Evolutionary conservation across 2,329 filamentous ascomycete species (phyloP).

Genomic region (Epichloe hybrida): DNA sequence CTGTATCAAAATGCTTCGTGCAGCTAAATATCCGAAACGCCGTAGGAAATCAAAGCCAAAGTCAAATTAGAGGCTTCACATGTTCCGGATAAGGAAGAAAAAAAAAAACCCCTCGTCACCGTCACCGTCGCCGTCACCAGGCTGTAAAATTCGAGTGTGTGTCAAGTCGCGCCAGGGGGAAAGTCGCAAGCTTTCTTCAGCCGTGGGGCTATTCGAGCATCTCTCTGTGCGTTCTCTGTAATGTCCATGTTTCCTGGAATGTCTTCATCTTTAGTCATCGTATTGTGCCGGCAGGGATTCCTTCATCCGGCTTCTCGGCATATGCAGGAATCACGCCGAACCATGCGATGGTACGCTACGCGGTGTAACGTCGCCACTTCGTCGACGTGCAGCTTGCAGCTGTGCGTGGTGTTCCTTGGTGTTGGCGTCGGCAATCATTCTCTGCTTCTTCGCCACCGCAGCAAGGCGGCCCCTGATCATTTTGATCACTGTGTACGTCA

Average conservation of each 20-base stretch:
- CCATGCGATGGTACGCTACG: slow-evolving; percentile 38
- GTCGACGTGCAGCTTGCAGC: slow-evolving; percentile 29
- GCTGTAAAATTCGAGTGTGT: neutral
- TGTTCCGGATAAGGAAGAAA: neutral
- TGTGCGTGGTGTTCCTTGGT: slow-evolving; percentile 31
- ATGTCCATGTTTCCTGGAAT: neutral
- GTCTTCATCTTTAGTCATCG: neutral
- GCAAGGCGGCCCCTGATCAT: slow-evolving; percentile 46
- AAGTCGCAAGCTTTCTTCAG: neutral
- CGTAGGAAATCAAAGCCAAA: neutral
- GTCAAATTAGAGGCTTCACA: neutral
- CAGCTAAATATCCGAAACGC: neutral
- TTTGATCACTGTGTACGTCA: slow-evolving; percentile 35
- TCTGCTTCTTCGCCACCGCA: slow-evolving; percentile 46
- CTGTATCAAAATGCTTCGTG: neutral
- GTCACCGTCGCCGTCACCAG: too few species aligned
- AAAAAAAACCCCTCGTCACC: neutral
- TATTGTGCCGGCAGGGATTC: neutral
- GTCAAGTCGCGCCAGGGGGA: neutral
- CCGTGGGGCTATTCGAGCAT: slow-evolving; percentile 3
- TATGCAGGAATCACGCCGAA: slow-evolving; percentile 18
- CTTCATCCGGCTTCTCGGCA: neutral
- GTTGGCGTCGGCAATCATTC: slow-evolving; percentile 45
- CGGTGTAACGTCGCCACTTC: slow-evolving; percentile 42
- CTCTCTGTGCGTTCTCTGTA: neutral